These are phyloP conservation scores for Solanum tacnaense DNA, from an alignment of 257 asterid genomes.

Conservation along the genomic window DNA sequence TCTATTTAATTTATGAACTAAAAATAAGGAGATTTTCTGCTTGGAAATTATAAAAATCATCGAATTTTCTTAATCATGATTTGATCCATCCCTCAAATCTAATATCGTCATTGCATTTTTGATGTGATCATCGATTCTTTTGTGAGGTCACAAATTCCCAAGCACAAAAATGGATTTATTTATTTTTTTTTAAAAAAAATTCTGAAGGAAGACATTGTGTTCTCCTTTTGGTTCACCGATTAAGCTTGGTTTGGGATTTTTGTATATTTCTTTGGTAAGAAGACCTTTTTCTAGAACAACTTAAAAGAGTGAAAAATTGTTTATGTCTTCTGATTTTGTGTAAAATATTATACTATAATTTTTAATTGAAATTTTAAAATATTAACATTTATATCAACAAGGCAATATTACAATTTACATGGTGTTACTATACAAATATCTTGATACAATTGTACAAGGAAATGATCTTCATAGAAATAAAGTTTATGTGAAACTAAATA, in stretches of 20 bases:
- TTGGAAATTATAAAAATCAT: no score
- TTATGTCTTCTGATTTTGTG: not conserved
- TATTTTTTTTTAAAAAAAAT: fast-evolving
- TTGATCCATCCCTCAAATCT: no score
- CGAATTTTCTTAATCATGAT: no score
- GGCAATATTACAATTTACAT: no score
- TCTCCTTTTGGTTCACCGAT: not conserved
- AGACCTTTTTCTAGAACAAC: not conserved
- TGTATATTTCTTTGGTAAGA: not conserved
- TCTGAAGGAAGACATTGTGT: not conserved
- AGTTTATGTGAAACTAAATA: no score
- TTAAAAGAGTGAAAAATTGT: not conserved
- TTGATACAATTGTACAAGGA: no score
- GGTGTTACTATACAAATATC: no score
- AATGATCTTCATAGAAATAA: no score
- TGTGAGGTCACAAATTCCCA: not conserved
- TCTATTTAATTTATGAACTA: not conserved
- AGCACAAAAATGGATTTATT: not conserved
- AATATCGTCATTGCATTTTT: not conserved
- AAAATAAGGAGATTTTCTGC: no score
- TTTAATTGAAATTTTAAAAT: no score
- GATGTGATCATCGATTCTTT: no score
- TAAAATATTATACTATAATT: not conserved
- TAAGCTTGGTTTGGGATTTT: not conserved
- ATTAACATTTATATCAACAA: no score